Percentiles rank a stretch among this genome's conserved stretches.
phyloP scores from a whole-genome alignment of 2,329 filamentous ascomycete species.

The Diaporthe caulivora region DNA sequence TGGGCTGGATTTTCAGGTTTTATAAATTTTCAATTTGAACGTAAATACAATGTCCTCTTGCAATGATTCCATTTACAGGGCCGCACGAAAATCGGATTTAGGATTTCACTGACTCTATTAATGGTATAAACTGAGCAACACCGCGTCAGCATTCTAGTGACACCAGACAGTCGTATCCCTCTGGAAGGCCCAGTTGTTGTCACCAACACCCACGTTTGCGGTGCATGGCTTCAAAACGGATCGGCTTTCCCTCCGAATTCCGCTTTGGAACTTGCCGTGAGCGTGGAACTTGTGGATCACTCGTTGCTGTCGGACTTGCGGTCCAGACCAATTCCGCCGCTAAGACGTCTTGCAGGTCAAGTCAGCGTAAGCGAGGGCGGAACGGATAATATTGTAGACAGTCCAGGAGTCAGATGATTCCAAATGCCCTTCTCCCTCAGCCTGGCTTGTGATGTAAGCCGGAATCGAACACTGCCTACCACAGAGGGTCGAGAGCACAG shows the following conservation, averaged over 20 bases:
- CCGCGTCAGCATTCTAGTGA: not conserved
- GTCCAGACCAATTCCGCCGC: not conserved
- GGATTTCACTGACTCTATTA: not conserved
- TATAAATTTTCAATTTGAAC: not conserved
- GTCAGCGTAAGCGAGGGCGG: not conserved
- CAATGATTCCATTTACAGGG: not conserved
- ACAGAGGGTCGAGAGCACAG: too few relatives aligned
- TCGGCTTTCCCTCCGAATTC: not conserved
- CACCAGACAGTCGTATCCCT: not conserved
- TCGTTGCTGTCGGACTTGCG: not conserved
- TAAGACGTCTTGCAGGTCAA: too few relatives aligned
- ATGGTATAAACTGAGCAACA: not conserved
- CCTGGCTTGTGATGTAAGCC: not conserved
- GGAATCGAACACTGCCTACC: too few relatives aligned
- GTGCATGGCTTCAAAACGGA: not conserved
- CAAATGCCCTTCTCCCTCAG: not conserved
- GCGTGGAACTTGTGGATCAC: not conserved
- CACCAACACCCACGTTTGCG: not conserved
- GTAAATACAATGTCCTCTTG: not conserved
- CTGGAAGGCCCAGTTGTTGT: not conserved
- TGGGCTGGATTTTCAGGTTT: not conserved
- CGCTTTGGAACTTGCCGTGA: not conserved
- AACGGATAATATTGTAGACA: not conserved
- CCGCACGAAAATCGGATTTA: not conserved
- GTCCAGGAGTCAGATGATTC: not conserved